Base-by-base conservation (phyloP, 176 grass and related monocot species). In the Eremochloa ophiuroides region DNA sequence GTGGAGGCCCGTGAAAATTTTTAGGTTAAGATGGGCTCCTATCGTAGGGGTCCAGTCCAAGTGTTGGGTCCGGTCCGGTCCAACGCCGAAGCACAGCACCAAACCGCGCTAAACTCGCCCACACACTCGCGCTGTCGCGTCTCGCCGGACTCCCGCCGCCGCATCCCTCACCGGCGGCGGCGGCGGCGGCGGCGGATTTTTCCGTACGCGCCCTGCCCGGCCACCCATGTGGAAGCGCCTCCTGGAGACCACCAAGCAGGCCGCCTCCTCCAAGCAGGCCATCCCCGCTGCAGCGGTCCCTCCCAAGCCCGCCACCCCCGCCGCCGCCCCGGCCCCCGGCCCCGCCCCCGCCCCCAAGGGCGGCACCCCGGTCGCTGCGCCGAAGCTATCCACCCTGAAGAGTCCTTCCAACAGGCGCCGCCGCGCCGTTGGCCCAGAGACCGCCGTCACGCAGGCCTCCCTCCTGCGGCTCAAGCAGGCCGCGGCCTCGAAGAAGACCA, bases 401-500 rank as follows among this genome's bases (percentile, higher is more conserved):
- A 40, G 29, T 11, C 59, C 37, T 29, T 28, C 34, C 28, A 43
- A 68, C 38, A 25, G 4, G 27, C 66, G 68, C 75, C n/a, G 27
- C 37, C 16, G 16, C 46, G 75, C n/a, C 38, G 67, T 78, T 28
- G 38, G 66, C 29, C 67, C 47, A 8, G 74, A 59, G 28, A 88
- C 86, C 35, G 11, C 7, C 4, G 80, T 84, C 80, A 40, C 68
- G 30, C 46, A 20, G 35, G 59, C 74, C 17, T 71, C 69, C 12
- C 86, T 88, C 46, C 81, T 74, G 68, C 81, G 86, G n/a, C 75
- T 88, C 46, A 83, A 88, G 86, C 60, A 88, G 81, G 86, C 75
- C 17, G 9, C 81, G 22, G 10, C 69, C n/a, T 74, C 75, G 8
- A 84, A 79, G 68, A 88, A 65, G 47, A 48, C 48, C 29, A 38